A percentile compares a stretch with the other conserved stretches of the same genome.
Conservation (phyloP, 83 land plant species). For the Larix sibirica region DNA sequence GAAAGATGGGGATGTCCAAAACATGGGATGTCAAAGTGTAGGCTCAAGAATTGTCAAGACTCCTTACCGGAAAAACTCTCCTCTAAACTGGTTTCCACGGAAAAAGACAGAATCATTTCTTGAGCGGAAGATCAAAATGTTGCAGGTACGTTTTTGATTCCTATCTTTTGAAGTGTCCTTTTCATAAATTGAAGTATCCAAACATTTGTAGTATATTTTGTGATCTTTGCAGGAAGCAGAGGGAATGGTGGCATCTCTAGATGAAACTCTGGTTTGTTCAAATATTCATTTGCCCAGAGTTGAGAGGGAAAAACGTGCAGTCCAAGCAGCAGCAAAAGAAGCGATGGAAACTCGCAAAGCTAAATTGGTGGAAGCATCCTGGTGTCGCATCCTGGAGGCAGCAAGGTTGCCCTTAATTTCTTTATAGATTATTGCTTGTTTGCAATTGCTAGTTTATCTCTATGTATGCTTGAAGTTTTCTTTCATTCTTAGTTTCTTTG, state of each 20-base stretch:
- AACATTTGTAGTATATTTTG: neutral
- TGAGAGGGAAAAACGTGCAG: constrained; percentile 46
- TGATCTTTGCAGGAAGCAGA: constrained; percentile 26
- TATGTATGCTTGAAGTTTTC: neutral
- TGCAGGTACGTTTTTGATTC: constrained; percentile 28
- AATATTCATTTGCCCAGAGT: constrained; percentile 29
- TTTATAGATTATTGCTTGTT: constrained; percentile 3
- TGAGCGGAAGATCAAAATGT: constrained; percentile 51
- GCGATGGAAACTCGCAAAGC: constrained; percentile 42
- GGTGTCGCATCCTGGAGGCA: constrained; percentile 49
- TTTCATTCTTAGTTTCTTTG: neutral
- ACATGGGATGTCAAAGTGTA: constrained; percentile 1
- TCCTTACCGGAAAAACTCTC: constrained; percentile 23
- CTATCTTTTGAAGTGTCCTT: neutral
- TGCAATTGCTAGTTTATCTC: neutral
- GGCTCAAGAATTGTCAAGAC: constrained; percentile 19
- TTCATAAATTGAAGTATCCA: neutral
- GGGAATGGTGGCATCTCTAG: constrained; percentile 31
- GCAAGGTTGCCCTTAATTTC: constrained; percentile 24
- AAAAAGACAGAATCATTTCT: constrained; percentile 40
- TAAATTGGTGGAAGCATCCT: constrained; percentile 48
- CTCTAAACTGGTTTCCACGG: constrained; percentile 44
- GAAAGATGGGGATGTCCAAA: constrained; percentile 1
- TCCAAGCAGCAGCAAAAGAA: constrained; percentile 36
- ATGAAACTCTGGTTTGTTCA: constrained; percentile 30